Conservation (phyloP, 2,329 filamentous ascomycete genomes). For the Stagonosporopsis cucurbitacearum region DNA sequence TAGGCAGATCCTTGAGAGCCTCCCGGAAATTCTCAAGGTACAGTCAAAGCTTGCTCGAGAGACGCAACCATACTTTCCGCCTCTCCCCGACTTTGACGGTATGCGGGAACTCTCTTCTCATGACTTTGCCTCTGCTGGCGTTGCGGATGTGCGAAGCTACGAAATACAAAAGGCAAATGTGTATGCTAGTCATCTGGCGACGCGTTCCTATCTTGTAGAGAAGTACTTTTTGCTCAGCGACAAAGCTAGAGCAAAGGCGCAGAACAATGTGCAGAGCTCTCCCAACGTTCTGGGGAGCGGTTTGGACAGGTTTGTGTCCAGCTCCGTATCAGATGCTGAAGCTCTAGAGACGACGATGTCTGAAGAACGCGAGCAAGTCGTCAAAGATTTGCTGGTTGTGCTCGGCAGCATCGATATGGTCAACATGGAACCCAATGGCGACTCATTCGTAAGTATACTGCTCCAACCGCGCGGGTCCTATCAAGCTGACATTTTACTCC, state of each 20-base stretch:
- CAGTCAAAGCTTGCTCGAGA: conserved; percentile 52
- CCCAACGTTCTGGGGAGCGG: conserved; percentile 33
- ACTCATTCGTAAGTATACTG: conserved; percentile 63
- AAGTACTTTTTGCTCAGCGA: conserved; percentile 82
- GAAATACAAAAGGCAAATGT: conserved; percentile 95
- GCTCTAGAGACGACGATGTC: conserved; percentile 69
- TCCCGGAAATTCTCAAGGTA: conserved; percentile 73
- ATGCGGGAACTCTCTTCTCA: conserved; percentile 37
- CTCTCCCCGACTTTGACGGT: conserved; percentile 44
- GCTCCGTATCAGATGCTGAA: conserved; percentile 40
- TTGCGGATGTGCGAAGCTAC: conserved; percentile 57
- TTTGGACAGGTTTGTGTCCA: conserved; percentile 39
- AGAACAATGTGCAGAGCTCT: conserved; percentile 50
- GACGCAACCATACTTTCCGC: conserved; percentile 45
- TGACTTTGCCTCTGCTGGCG: conserved; percentile 34
- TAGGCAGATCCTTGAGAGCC: conserved; percentile 70
- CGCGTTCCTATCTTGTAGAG: conserved; percentile 83
- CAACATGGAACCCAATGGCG: conserved; percentile 78
- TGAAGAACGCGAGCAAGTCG: conserved; percentile 79
- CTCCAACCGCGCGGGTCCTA: conserved; percentile 22
- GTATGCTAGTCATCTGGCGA: conserved; percentile 80
- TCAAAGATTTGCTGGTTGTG: conserved; percentile 77
- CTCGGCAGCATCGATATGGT: conserved; percentile 80
- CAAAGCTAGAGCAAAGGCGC: conserved; percentile 56
- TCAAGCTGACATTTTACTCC: conserved; percentile 36